Conservation (phyloP, 176 grass and related monocot species). For the Guadua angustifolia region DNA sequence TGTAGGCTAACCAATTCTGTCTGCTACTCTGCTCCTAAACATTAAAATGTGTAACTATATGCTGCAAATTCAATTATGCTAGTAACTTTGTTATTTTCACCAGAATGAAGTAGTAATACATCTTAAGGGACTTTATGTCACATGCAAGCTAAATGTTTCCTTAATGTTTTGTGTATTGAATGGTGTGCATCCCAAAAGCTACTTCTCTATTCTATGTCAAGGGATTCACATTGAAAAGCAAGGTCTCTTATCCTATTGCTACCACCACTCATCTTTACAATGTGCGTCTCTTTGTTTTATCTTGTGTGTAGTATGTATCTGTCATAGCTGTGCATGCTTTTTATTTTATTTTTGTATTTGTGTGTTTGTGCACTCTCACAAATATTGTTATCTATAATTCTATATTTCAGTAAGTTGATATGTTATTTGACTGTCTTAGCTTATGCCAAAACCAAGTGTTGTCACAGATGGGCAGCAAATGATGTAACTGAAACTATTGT, state of each 20-base stretch:
- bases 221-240: constrained; percentile 1
- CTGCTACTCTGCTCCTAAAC: constrained; percentile 10
- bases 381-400: not conserved
- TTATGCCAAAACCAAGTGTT: not conserved
- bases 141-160: constrained; percentile 24
- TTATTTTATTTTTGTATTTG: not conserved
- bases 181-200: not conserved
- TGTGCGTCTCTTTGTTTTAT: not conserved
- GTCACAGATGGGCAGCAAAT: not conserved
- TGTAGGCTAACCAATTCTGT: constrained; percentile 1
- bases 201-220: constrained; percentile 21
- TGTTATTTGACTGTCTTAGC: constrained; percentile 19
- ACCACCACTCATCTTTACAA: not conserved
- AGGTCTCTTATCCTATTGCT: not conserved
- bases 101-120: not conserved
- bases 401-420: constrained; percentile 2
- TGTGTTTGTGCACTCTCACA: not conserved
- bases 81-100: not conserved
- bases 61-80: constrained; percentile 23
- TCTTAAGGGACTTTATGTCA: not conserved
- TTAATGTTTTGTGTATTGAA: constrained; percentile 5
- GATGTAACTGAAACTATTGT: not conserved
- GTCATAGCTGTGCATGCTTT: not conserved
- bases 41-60: constrained; percentile 16
- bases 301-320: not conserved